These are phyloP conservation scores for Vicia villosa DNA, from an alignment of 306 rosid genomes.

Conservation along the genomic window DNA sequence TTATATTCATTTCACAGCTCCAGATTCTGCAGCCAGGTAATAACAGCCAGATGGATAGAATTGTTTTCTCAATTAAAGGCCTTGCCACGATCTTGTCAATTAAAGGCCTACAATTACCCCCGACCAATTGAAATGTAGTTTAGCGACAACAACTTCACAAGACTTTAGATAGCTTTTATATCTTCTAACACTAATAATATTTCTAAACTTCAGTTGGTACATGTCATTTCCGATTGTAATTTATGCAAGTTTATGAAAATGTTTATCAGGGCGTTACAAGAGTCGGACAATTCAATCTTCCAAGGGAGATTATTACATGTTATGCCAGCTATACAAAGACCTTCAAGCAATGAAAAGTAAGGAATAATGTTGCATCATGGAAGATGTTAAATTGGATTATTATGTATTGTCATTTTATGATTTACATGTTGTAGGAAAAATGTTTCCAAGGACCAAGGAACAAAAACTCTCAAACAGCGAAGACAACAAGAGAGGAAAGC, in stretches of 20 bases:
- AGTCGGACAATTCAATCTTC: constrained; percentile 72
- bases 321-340: constrained; percentile 68
- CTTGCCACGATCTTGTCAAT: too few species aligned
- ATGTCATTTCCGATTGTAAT: too few species aligned
- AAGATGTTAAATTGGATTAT: neutral
- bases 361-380: constrained; percentile 23
- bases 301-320: constrained; percentile 93
- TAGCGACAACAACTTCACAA: too few species aligned
- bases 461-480: constrained; percentile 62
- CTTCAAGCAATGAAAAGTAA: constrained; percentile 61
- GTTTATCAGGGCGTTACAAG: constrained; percentile 64
- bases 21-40: constrained; percentile 71
- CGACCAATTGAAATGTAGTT: too few species aligned
- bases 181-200: too few species aligned
- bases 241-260: constrained; percentile 23
- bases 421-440: constrained; percentile 50
- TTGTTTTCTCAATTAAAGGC: too few species aligned
- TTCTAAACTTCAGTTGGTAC: too few species aligned
- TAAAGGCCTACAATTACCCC: too few species aligned
- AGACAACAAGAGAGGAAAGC: constrained; percentile 78
- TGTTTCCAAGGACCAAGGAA: constrained; percentile 45
- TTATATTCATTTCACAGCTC: constrained; percentile 57
- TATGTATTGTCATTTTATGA: constrained; percentile 27
- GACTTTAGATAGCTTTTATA: too few species aligned
- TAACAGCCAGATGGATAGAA: constrained; percentile 9